Evolutionary conservation across 164 flowering plant genomes (phyloP), one percentile per base, ranked within the genome.

Genomic region (Kalanchoe fedtschenkoi): DNA sequence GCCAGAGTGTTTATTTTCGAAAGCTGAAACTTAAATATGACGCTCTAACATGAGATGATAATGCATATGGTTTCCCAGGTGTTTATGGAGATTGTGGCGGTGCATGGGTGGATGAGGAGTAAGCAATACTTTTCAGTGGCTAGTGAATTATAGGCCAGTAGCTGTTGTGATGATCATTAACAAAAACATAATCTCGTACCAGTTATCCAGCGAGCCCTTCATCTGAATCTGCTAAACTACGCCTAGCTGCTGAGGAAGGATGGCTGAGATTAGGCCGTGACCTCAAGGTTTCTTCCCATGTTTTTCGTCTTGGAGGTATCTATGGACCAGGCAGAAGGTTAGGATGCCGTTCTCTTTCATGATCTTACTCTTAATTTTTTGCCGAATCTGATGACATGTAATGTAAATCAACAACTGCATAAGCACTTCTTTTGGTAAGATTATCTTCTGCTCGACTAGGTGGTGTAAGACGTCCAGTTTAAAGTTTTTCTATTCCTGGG

Each of bases 271-370:
- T 93, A 58, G 97, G 83, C 16, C 65, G 61, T 60, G 72, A 76
- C 64, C 85, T 83, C 44, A 80, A 88, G 19, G 33, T 90, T 16
- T 65, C 81, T 6, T 65, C 75, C 13, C 76, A 79, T 63, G 71
- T 85, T 58, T 76, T 93, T 66, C 88, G 97, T 32, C 91, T 88
- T 47, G 98, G 97, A 62, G 98, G 98, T 41, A 88, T 90, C 68
- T 93, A 93, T 72, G 98, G 97, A 55, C 98, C 98, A 61, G 97
- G 95, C 47, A 89, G 98, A 80, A 92, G 98, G 98, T 87, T 67
- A 57, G 33, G 66, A 16, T 29, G 65, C 14, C 37, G 1, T 24
- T 56, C 33, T 13, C 13, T 37, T 22, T 21, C 19, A 44, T n/a
- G 26, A 47, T 21, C 29, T 8, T 29, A 6, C 54, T 21, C 54